A percentile compares a stretch with the other conserved stretches of the same genome.
Conservation (phyloP, 164 flowering plant genomes). For the Echeveria elegans region DNA sequence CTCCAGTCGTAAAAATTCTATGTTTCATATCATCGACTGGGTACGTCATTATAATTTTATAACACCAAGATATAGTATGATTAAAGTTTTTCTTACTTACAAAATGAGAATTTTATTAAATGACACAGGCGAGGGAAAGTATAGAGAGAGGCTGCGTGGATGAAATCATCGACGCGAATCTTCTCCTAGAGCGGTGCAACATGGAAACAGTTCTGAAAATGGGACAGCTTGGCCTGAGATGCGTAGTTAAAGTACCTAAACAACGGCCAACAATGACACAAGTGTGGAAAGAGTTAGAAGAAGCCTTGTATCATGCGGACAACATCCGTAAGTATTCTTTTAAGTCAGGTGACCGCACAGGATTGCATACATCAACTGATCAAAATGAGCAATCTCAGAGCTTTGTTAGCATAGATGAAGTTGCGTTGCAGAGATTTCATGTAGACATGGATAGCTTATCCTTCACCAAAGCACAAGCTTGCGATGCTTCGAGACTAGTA, state of each 20-base stretch:
- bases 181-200: slow-evolving; percentile 46
- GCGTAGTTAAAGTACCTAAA: slow-evolving; percentile 42
- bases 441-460: slow-evolving; percentile 52
- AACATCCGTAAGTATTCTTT: slow-evolving; percentile 12
- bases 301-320: slow-evolving; percentile 27
- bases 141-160: slow-evolving; percentile 41
- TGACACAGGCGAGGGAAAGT: slow-evolving; percentile 50
- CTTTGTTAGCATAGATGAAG: slow-evolving; percentile 40
- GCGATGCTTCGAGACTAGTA: slow-evolving; percentile 34
- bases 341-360: slow-evolving; percentile 7
- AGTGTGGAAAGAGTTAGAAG: slow-evolving; percentile 51
- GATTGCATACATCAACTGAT: background rate
- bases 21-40: slow-evolving; percentile 52
- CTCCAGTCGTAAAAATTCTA: slow-evolving; percentile 11
- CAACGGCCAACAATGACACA: slow-evolving; percentile 60
- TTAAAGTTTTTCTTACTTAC: background rate
- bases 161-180: slow-evolving; percentile 53
- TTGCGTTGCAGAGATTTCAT: slow-evolving; percentile 41
- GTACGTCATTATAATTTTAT: slow-evolving; percentile 19
- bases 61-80: background rate
- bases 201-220: slow-evolving; percentile 57
- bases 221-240: slow-evolving; percentile 51
- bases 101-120: background rate
- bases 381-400: slow-evolving; percentile 26
- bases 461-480: slow-evolving; percentile 38